These are phyloP conservation scores for Ceratocystis eucalypticola DNA, from an alignment of 2,329 filamentous ascomycete species.

Conservation along the genomic window DNA sequence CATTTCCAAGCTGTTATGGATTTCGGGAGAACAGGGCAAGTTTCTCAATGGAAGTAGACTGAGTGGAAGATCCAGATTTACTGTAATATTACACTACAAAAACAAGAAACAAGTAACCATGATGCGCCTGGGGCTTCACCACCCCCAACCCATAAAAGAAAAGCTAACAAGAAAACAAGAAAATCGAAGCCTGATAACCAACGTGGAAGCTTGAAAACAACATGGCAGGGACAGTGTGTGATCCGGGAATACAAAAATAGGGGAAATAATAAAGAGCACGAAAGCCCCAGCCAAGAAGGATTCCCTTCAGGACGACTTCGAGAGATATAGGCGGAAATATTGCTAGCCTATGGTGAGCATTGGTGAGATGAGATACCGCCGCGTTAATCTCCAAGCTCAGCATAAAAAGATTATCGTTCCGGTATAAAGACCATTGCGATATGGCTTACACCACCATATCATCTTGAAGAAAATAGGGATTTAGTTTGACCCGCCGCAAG, in stretches of 20 bases:
- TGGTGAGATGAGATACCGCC: not conserved
- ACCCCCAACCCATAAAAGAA: not conserved
- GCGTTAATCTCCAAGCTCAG: not conserved
- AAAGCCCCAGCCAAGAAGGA: not conserved
- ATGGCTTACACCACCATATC: not conserved
- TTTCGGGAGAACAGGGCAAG: no score
- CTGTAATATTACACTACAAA: not conserved
- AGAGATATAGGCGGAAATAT: not conserved
- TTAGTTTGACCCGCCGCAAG: not conserved
- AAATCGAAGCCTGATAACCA: not conserved
- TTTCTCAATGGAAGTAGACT: not conserved
- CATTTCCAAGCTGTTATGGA: no score
- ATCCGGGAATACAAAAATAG: slow-evolving; percentile 3
- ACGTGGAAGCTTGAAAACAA: slow-evolving; percentile 16
- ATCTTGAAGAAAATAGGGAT: not conserved
- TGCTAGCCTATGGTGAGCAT: not conserved
- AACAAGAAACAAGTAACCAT: slow-evolving; percentile 5
- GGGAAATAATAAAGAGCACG: slow-evolving; percentile 5
- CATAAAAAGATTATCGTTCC: not conserved
- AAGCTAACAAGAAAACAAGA: not conserved
- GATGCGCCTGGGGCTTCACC: slow-evolving; percentile 2
- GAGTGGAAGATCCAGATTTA: not conserved
- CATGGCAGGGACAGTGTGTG: not conserved
- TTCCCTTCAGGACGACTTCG: not conserved
- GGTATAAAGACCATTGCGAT: not conserved